Evolutionary conservation across 805 yeast genomes (phyloP).

Genomic region (Danielia reshetovae): DNA sequence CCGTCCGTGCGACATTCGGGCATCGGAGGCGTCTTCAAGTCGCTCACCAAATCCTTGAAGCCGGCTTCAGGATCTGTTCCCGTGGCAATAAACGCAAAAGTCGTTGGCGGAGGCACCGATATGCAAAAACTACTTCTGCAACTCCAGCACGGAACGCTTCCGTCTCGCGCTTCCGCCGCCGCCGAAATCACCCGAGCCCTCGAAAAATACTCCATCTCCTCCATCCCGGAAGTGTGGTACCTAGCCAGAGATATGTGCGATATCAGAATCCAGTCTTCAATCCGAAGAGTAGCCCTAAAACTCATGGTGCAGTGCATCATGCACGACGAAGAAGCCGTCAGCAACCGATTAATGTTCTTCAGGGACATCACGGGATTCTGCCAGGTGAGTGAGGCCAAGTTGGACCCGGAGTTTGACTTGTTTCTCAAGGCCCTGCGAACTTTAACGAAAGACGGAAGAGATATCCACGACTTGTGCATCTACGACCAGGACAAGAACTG

Average conservation of each 20-base stretch:
- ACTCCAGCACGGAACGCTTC: slow-evolving; percentile 32
- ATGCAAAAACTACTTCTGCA: slow-evolving; percentile 37
- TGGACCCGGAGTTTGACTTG: slow-evolving; percentile 50
- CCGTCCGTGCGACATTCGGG: slow-evolving; percentile 27
- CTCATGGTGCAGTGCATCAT: slow-evolving; percentile 55
- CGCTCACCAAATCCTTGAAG: slow-evolving; percentile 36
- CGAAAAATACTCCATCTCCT: slow-evolving; percentile 48
- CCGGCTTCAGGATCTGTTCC: slow-evolving; percentile 17
- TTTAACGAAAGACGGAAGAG: slow-evolving; percentile 51
- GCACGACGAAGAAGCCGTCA: slow-evolving; percentile 46
- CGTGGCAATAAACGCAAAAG: slow-evolving; percentile 36
- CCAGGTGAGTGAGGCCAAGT: slow-evolving; percentile 22
- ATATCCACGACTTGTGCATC: slow-evolving; percentile 48
- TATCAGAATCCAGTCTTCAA: slow-evolving; percentile 20
- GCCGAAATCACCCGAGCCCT: slow-evolving; percentile 47
- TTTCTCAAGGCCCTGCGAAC: slow-evolving; percentile 45
- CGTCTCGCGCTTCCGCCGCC: slow-evolving; percentile 48
- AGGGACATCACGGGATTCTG: slow-evolving; percentile 50
- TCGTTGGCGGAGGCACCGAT: slow-evolving; percentile 43
- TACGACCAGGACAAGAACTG: slow-evolving; percentile 33
- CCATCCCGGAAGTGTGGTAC: slow-evolving; percentile 76
- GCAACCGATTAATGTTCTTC: slow-evolving; percentile 53
- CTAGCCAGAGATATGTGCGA: slow-evolving; percentile 53
- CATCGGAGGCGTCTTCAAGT: slow-evolving; percentile 37
- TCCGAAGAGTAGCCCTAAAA: slow-evolving; percentile 45